Conservation (phyloP, 2,329 filamentous ascomycete species). For the Alternaria novae-zelandiae region DNA sequence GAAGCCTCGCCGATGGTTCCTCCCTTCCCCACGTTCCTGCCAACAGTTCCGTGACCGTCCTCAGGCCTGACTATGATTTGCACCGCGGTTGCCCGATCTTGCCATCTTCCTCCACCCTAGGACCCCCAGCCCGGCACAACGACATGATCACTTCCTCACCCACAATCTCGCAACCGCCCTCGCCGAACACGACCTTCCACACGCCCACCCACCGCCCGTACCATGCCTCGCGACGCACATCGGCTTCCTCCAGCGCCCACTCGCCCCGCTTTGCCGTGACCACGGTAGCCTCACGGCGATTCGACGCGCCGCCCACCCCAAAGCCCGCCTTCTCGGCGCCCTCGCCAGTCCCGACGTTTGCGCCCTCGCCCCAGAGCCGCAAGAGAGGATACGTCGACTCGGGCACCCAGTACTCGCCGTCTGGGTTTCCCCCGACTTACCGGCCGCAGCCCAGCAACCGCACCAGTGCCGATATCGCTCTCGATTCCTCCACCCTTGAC, state of each 20-base stretch:
- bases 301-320: conserved; percentile 34
- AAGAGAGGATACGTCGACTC: conserved; percentile 55
- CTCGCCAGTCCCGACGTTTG: conserved; percentile 30
- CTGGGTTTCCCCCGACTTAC: conserved; percentile 54
- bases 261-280: conserved; percentile 46
- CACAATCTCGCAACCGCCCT: conserved; percentile 46
- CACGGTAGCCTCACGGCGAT: conserved; percentile 33
- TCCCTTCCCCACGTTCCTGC: conserved; percentile 16
- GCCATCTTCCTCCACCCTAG: conserved; percentile 8
- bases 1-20: conserved; percentile 15
- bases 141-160: conserved; percentile 47
- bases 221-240: conserved; percentile 44
- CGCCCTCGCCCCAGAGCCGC: conserved; percentile 34
- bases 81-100: conserved; percentile 6
- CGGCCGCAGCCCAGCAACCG: conserved; percentile 20
- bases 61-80: conserved; percentile 23
- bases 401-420: conserved; percentile 62
- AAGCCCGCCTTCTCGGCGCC: conserved; percentile 27
- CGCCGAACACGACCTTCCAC: conserved; percentile 46
- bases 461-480: not conserved
- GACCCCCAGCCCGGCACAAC: conserved; percentile 11
- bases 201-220: conserved; percentile 37
- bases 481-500: not conserved
- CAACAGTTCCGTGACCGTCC: not conserved
- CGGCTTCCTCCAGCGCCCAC: conserved; percentile 34